phyloP scores from a whole-genome alignment of 352 stramenopile species.

The Globisporangium abappressorium region DNA sequence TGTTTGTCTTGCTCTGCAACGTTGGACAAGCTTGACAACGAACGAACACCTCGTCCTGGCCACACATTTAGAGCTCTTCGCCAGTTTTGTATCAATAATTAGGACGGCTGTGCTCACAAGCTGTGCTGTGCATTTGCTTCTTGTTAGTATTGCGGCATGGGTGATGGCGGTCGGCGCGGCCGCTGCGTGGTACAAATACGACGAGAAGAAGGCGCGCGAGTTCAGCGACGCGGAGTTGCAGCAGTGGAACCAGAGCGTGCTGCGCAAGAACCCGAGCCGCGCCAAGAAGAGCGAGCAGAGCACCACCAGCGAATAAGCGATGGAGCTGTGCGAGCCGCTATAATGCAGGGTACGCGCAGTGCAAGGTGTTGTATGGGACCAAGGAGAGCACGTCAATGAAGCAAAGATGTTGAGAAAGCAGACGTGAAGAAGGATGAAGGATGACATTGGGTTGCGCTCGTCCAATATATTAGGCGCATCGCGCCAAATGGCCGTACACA shows the following conservation, averaged over 20 bases:
- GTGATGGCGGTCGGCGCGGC: conserved; percentile 37
- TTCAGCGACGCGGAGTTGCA: conserved; percentile 41
- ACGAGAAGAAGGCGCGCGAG: conserved; percentile 53
- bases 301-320: conserved; percentile 20
- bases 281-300: conserved; percentile 23
- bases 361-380: neutral
- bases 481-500: too few relatives aligned
- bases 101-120: neutral
- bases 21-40: neutral
- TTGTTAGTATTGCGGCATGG: conserved; percentile 50
- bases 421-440: too few relatives aligned
- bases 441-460: too few relatives aligned
- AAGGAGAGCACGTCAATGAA: neutral
- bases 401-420: neutral
- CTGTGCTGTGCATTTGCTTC: neutral
- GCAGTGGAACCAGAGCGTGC: conserved; percentile 59
- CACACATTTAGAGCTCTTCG: conserved; percentile 4
- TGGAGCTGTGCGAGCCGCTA: neutral
- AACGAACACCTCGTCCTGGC: neutral
- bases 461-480: too few relatives aligned
- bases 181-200: conserved; percentile 51
- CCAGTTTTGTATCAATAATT: neutral
- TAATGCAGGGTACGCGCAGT: neutral
- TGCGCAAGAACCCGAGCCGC: conserved; percentile 34
- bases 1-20: neutral